Evolutionary conservation across 2,329 filamentous ascomycete genomes (phyloP).

Genomic region (Xylaria sp.): DNA sequence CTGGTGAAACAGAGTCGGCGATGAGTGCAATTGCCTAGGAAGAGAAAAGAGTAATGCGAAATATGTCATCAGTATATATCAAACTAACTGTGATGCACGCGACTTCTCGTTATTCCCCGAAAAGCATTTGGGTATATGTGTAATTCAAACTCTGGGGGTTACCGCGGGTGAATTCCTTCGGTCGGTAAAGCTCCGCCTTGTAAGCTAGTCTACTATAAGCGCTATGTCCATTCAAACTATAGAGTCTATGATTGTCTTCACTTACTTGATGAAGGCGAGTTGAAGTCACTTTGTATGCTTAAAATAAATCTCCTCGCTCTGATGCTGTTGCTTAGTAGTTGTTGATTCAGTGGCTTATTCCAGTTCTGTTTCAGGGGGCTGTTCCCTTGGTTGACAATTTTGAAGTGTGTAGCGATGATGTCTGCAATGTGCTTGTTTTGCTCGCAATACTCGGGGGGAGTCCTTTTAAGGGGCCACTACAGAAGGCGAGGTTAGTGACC

Average conservation of each 20-base stretch:
- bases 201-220: conserved; percentile 7
- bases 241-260: neutral
- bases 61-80: neutral
- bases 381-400: conserved; percentile 19
- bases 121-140: conserved; percentile 18
- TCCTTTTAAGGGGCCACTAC: conserved; percentile 14
- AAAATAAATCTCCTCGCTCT: conserved; percentile 4
- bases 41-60: neutral
- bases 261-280: conserved; percentile 7
- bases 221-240: neutral
- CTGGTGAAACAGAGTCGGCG: neutral
- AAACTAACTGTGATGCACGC: neutral
- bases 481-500: neutral
- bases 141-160: conserved; percentile 17
- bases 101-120: neutral
- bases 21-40: neutral
- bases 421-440: conserved; percentile 18
- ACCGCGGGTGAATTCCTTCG: neutral
- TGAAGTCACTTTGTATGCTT: conserved; percentile 18
- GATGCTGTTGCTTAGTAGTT: conserved; percentile 15
- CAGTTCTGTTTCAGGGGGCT: conserved; percentile 19
- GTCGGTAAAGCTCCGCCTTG: conserved; percentile 5
- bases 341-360: conserved; percentile 17
- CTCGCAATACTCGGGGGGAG: conserved; percentile 6
- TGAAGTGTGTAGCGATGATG: conserved; percentile 16